A percentile compares a stretch with the other conserved stretches of the same genome.
Conservation (phyloP, 495 filamentous ascomycete genomes). For the Parathielavia appendiculata region DNA sequence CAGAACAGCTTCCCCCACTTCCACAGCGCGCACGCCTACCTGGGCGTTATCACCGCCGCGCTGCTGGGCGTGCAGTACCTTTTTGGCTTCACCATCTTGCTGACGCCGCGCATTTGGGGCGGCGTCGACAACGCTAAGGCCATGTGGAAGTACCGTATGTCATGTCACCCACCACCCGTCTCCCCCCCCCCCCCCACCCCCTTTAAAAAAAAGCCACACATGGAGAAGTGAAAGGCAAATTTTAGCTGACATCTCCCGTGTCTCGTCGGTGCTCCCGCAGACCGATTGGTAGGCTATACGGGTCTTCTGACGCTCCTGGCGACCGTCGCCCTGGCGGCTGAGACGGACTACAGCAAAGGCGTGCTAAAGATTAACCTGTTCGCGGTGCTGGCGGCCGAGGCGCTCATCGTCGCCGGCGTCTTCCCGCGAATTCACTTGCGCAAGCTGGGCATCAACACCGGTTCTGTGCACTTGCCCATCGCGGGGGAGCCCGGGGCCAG, state of each 20-base stretch:
- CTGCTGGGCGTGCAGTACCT: slow-evolving; percentile 64
- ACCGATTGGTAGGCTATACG: slow-evolving; percentile 72
- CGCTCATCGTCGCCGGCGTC: slow-evolving; percentile 62
- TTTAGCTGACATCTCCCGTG: no score
- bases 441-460: slow-evolving; percentile 57
- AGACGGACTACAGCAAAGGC: slow-evolving; percentile 61
- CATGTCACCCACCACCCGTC: background rate
- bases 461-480: no score
- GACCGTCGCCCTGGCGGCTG: slow-evolving; percentile 68
- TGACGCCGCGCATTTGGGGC: slow-evolving; percentile 63
- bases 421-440: slow-evolving; percentile 72
- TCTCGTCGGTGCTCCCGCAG: background rate
- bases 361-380: slow-evolving; percentile 66
- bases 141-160: slow-evolving; percentile 70
- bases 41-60: slow-evolving; percentile 73
- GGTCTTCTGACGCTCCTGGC: slow-evolving; percentile 63
- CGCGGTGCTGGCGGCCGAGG: slow-evolving; percentile 56
- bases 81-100: slow-evolving; percentile 77
- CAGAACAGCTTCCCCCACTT: slow-evolving; percentile 59
- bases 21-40: slow-evolving; percentile 68
- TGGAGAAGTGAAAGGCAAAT: no score
- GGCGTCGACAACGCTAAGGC: slow-evolving; percentile 72
- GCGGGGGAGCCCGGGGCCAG: no score
- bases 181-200: no score
- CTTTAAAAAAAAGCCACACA: background rate